Evolutionary conservation across 805 yeast genomes (phyloP), one percentile per base, ranked within the genome.

Genomic region (Teunomyces stri): DNA sequence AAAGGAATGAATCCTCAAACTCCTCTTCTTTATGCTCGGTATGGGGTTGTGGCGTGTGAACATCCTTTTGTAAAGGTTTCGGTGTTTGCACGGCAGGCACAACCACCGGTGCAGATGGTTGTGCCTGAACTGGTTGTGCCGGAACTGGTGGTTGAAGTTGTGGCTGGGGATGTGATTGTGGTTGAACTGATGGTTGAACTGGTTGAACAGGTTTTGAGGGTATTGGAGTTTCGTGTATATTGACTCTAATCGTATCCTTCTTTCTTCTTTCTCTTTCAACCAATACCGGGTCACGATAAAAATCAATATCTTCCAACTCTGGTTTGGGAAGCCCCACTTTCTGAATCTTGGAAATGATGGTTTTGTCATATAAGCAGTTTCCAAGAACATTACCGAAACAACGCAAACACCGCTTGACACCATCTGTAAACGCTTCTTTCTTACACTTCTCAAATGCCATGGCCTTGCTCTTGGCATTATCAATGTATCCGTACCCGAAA

Each of bases 401-500:
- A 51, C 95, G 71, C 45, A 91, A 70, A 11, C 92, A 84, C 43
- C 94, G 72, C 65, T 89, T 90, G 48, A 86, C 66, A 0, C 87
- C 97, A 62, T 87, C 91, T 0, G 91, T 86, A n/a, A 85, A 78
- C 0, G 96, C 94, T 57, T 87, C 94, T 57, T 89, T 87, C 61
- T 82, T 84, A 47, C 95, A 86, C 60, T 87, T 89, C 45, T 82
- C 89, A 61, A 79, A 85, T 0, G 96, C 92, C 68, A 80, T 79
- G 2, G 85, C 85, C 60, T 80, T 84, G 18, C 82, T 74, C 43
- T 80, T 78, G 38, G 88, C 87, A 49, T 83, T 84, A 42, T 87
- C 94, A 18, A 81, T 78, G 43, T 76, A 79, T 5, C 96, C 96
- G 51, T 80, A 78, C 0, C 97, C 97, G 18, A 79, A 74, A 50